Percentiles rank a stretch among this genome's conserved stretches.
phyloP scores from a whole-genome alignment of 495 filamentous ascomycete species.

The Daldinia concentrica region DNA sequence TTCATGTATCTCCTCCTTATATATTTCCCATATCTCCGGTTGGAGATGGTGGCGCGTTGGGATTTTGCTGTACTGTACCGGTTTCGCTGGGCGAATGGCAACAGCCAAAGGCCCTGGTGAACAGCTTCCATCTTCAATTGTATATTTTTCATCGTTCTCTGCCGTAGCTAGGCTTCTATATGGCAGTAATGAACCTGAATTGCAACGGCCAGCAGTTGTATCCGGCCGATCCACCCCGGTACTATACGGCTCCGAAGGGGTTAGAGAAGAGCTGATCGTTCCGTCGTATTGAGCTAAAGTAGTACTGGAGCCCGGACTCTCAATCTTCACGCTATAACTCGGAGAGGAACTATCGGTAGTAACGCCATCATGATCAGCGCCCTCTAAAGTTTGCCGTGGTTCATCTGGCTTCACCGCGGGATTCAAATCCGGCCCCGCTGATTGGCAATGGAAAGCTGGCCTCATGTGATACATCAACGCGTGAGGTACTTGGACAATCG shows the following conservation, averaged over 20 bases:
- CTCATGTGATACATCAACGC: conserved; percentile 31
- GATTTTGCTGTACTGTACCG: conserved; percentile 27
- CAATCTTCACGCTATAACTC: conserved; percentile 21
- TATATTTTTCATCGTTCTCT: not conserved
- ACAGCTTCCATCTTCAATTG: conserved; percentile 4
- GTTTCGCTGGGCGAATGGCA: conserved; percentile 1
- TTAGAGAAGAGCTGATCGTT: conserved; percentile 11
- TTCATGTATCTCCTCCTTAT: conserved; percentile 42
- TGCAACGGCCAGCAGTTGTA: not conserved
- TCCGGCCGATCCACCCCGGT: not conserved
- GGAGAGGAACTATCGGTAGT: conserved; percentile 5
- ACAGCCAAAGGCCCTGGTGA: not conserved
- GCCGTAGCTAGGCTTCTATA: not conserved
- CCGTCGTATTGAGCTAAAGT: conserved; percentile 18
- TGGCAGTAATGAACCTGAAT: conserved; percentile 3
- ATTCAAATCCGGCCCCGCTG: conserved; percentile 21
- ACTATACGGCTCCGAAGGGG: conserved; percentile 14
- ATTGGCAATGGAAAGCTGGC: conserved; percentile 16
- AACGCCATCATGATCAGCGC: conserved; percentile 4
- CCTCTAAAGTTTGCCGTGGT: conserved; percentile 7
- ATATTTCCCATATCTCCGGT: conserved; percentile 41
- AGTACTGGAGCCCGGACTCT: conserved; percentile 18
- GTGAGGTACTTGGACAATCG: conserved; percentile 9
- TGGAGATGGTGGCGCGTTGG: conserved; percentile 39
- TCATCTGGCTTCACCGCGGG: conserved; percentile 15